A percentile compares a stretch with the other conserved stretches of the same genome.
phyloP scores from a whole-genome alignment of 306 rosid genomes.

The Erythrophleum fordii region DNA sequence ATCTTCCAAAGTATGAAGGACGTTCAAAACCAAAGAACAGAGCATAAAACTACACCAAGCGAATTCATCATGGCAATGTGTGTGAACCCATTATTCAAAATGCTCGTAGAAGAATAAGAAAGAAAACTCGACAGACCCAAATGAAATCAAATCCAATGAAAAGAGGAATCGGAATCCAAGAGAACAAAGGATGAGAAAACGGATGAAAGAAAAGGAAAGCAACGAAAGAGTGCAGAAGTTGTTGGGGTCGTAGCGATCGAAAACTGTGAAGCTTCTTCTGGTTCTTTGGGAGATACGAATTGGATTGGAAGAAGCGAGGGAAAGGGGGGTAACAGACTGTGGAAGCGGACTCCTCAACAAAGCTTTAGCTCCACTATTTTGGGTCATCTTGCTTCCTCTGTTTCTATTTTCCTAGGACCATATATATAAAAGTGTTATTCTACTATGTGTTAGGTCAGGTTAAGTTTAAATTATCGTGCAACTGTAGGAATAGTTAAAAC shows the following conservation, averaged over 20 bases:
- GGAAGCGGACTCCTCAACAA: slow-evolving; percentile 35
- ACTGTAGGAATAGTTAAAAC: no score
- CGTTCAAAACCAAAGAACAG: slow-evolving; percentile 11
- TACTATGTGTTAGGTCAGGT: no score
- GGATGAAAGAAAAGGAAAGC: no score
- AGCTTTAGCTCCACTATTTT: slow-evolving; percentile 3
- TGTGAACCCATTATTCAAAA: background rate
- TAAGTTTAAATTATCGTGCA: no score
- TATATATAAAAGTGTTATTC: no score
- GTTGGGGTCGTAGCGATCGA: background rate
- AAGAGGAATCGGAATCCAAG: background rate
- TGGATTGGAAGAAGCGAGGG: slow-evolving; percentile 43
- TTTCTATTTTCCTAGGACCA: no score
- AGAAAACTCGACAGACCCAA: slow-evolving; percentile 34
- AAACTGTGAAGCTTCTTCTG: background rate
- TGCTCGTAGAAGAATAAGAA: background rate
- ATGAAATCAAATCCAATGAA: background rate
- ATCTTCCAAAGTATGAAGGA: no score
- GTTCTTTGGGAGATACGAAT: no score
- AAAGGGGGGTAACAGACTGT: slow-evolving; percentile 34
- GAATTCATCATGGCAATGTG: slow-evolving; percentile 4
- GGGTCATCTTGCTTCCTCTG: background rate
- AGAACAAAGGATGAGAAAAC: background rate
- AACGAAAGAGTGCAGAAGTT: background rate
- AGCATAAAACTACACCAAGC: background rate